Evolutionary conservation across 345 rosid species (phyloP).

Genomic region (Ceriops tagal): DNA sequence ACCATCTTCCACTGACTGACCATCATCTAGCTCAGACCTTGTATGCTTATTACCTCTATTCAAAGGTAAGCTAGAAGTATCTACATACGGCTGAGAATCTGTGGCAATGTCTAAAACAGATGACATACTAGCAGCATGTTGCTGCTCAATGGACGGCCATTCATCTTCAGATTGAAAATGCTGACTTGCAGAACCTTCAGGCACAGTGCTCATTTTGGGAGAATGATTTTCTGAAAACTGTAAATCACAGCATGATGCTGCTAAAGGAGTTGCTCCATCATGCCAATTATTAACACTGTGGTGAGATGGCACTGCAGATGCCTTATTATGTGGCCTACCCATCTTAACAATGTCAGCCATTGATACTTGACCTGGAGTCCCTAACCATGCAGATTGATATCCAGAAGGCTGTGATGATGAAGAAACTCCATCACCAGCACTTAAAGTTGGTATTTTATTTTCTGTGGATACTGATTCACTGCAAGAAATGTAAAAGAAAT

Average conservation of each 20-base stretch:
- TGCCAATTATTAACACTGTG: conserved; percentile 8
- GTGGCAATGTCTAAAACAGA: conserved; percentile 34
- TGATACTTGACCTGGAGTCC: conserved; percentile 30
- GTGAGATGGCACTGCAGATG: conserved; percentile 13
- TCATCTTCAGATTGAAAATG: conserved; percentile 20
- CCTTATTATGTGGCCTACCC: conserved; percentile 25
- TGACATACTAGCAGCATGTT: conserved; percentile 19
- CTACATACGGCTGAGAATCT: conserved; percentile 48
- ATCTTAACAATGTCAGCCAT: conserved; percentile 43
- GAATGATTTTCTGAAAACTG: conserved; percentile 11
- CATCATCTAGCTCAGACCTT: conserved; percentile 50
- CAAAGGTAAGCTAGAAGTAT: conserved; percentile 49
- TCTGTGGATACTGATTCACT: conserved; percentile 37
- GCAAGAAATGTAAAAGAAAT: conserved; percentile 10
- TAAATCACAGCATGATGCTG: background rate
- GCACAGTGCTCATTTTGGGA: conserved; percentile 6
- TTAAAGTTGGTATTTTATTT: conserved; percentile 25
- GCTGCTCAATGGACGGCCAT: conserved; percentile 25
- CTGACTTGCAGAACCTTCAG: conserved; percentile 12
- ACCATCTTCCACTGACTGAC: conserved; percentile 50
- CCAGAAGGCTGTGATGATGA: conserved; percentile 24
- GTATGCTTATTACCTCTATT: conserved; percentile 49
- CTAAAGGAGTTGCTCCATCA: background rate
- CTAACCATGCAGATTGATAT: conserved; percentile 26
- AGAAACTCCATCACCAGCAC: conserved; percentile 20